Evolutionary conservation across 306 rosid species (phyloP), one percentile per base, ranked within the genome.

Genomic region (Citrullus mucosospermus): DNA sequence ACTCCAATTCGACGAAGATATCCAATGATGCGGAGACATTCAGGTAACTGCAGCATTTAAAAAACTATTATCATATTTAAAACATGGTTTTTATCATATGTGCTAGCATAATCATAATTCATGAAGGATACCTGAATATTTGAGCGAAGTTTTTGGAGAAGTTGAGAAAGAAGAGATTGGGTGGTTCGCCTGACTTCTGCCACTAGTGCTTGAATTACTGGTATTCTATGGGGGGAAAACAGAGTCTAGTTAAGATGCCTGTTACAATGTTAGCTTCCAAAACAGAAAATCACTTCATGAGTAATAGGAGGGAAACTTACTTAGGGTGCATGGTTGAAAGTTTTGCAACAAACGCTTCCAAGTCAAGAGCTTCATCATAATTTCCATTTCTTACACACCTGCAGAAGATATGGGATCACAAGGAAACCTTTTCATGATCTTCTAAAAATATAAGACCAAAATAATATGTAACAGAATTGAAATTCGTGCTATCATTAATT

Each of bases 381-480:
- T 95, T 95, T 83, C 97, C 99, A 88, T 95, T 95, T 81, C 97
- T 85, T 77, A 95, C 97, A 83, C 99, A 95, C 75, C 99, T 92
- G 88, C 85, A 82, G 63, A 83, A 78, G 32, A 53, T 84, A 34
- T 30, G 63, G 54, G 77, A 77, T 62, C 67, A 76, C 68, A 77
- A 25, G 36, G 34, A 51, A 75, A 53, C 83, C 76, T 79, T 72
- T 63, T 72, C 20, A 16, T 7, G 30, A 50, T 72, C 59, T 72
- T 72, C 77, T 50, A 28, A 25, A 72, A 72, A 22, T 72, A 25
- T 50, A 13, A 4, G 59, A 48, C 59, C 8, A n/a, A 25, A 72
- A 72, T 25, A 48, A 50, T 51, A 28, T 72, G 28, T 8, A 72
- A 72, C 20, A 25, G 9, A 71, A 8, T 28, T 28, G 4, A 28